Evolutionary conservation across 371 early-diverging fungal genomes (phyloP), one percentile per base, ranked within the genome.

Genomic region (Mucor sp.): DNA sequence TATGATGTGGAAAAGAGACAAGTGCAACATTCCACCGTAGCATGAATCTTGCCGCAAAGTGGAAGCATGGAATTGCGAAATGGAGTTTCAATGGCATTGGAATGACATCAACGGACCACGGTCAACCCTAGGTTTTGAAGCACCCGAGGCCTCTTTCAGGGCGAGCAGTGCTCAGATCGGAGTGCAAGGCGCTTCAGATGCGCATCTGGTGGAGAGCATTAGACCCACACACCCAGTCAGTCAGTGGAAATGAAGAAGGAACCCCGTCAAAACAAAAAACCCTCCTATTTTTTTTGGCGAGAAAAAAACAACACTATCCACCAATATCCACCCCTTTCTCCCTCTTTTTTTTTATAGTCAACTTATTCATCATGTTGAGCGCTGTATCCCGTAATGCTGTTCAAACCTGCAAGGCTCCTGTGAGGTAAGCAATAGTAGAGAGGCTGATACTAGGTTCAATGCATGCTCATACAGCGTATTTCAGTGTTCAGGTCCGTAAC

Each of bases 401-500:
- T 39, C 53, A 28, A 39, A 37, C 63, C 28, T 63, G 63, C 15
- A 63, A 63, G 41, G 61, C 61, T 28, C 63, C 63, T 28, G 41
- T 63, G 63, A 25, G 63, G 63, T 63, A 63, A 63, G 35, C 1
- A 32, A 7, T 4, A 8, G 11, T 33, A 6, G 57, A 57, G 33
- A 60, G 23, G 44, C 43, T 15, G 32, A 17, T n/a, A 33, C 1
- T 19, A 30, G n/a, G n/a, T 8, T 32, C 57, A 57, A 32, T 17
- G 19, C n/a, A 19, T 57, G 32, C 21, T 33, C 6, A 57, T n/a
- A 11, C 32, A 27, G 3, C 8, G 27, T 41, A 37, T 60, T 15
- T 43, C 25, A 60, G 37, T 73, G 80, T 85, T 66, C 94, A 95
- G 85, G 83, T 90, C 72, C 93, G 95, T 79, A 92, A 92, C 90